Evolutionary conservation across 1,284 basidiomycete genomes (phyloP).

Genomic region (Ustanciosporium gigantosporum): DNA sequence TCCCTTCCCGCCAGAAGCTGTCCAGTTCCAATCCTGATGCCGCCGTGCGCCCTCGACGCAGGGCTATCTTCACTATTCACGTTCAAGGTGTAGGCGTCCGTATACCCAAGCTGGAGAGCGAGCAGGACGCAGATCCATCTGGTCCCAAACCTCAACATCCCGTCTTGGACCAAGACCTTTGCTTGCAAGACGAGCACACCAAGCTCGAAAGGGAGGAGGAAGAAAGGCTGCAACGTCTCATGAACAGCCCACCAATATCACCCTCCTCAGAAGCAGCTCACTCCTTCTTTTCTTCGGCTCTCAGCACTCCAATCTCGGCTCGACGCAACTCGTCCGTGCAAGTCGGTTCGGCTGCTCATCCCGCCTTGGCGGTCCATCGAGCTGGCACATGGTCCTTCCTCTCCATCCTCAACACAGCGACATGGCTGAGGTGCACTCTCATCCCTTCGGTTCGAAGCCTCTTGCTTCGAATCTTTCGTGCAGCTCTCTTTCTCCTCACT

Average conservation of each 20-base stretch:
- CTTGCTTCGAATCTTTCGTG: conserved; percentile 21
- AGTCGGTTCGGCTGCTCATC: neutral
- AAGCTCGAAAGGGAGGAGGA: conserved; percentile 23
- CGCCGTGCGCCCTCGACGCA: neutral
- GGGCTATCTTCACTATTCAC: conserved; percentile 40
- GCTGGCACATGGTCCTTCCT: conserved; percentile 20
- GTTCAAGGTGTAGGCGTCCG: conserved; percentile 47
- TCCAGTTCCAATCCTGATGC: neutral
- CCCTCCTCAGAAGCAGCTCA: conserved; percentile 2
- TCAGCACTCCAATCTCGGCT: no score
- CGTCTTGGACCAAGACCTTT: neutral
- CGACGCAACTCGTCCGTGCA: no score
- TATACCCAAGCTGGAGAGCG: conserved; percentile 16
- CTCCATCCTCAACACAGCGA: conserved; percentile 15
- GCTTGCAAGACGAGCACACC: neutral
- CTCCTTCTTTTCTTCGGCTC: neutral
- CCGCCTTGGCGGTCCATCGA: conserved; percentile 12
- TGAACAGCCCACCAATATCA: conserved; percentile 32
- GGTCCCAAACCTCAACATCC: neutral
- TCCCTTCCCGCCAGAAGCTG: conserved; percentile 5
- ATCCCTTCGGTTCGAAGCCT: conserved; percentile 11
- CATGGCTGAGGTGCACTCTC: conserved; percentile 9
- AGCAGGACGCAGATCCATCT: neutral
- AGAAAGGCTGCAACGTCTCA: conserved; percentile 22
- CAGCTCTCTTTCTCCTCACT: conserved; percentile 37